Percentiles rank a stretch among this genome's conserved stretches.
These are phyloP conservation scores for Coniosporium apollinis DNA, from an alignment of 495 filamentous ascomycete genomes.

Conservation along the genomic window DNA sequence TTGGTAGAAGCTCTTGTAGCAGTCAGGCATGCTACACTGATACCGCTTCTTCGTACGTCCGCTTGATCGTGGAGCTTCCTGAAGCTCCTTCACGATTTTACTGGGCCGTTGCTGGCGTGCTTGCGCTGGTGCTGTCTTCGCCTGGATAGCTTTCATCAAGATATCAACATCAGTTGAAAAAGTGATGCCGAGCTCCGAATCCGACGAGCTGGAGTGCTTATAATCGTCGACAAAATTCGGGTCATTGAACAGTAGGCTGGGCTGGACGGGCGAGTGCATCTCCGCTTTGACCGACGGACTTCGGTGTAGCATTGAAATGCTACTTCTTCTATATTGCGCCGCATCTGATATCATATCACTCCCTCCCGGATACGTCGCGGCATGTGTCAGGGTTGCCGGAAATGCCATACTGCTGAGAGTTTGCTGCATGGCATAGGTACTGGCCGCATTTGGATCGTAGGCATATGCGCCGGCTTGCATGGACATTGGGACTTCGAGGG, in stretches of 20 bases:
- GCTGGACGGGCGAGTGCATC: constrained; percentile 17
- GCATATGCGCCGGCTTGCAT: constrained; percentile 16
- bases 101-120: constrained; percentile 16
- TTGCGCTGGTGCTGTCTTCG: constrained; percentile 36
- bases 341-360: too few relatives aligned
- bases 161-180: constrained; percentile 76
- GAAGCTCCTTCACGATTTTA: constrained; percentile 3
- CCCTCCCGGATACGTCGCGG: too few relatives aligned
- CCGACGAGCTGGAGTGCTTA: constrained; percentile 5
- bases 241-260: constrained; percentile 16
- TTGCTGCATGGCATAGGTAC: constrained; percentile 16
- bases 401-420: too few relatives aligned
- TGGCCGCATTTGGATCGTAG: constrained; percentile 13
- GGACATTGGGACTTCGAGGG: constrained; percentile 6
- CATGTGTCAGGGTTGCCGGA: too few relatives aligned
- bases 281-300: constrained; percentile 22
- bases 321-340: too few relatives aligned
- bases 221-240: constrained; percentile 4
- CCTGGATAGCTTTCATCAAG: constrained; percentile 85
- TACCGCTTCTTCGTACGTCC: constrained; percentile 45
- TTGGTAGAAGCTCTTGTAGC: constrained; percentile 71
- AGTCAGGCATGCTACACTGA: constrained; percentile 56
- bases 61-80: constrained; percentile 14
- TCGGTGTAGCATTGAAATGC: too few relatives aligned
- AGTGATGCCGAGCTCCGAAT: constrained; percentile 21